phyloP scores from a whole-genome alignment of 1,139 yeast genomes.

The Pichia sp. region DNA sequence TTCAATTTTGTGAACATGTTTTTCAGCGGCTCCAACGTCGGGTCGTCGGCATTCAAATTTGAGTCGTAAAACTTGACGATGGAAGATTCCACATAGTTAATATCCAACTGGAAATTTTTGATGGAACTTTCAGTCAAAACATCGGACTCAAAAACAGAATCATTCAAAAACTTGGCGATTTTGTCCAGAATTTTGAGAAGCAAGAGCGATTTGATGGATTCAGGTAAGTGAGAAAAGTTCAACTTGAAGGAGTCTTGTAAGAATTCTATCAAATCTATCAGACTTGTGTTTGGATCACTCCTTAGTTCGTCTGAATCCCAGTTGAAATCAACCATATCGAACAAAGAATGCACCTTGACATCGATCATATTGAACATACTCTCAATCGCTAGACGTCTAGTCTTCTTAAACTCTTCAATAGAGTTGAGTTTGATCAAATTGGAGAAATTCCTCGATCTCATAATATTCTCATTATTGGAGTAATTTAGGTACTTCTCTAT shows the following conservation, averaged over 20 bases:
- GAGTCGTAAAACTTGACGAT: constrained; percentile 27
- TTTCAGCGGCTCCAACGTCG: constrained; percentile 37
- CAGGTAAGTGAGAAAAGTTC: constrained; percentile 80
- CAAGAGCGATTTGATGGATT: constrained; percentile 70
- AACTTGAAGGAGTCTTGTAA: constrained; percentile 82
- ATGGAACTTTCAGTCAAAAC: constrained; percentile 47
- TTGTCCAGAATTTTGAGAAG: constrained; percentile 85
- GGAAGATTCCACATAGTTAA: constrained; percentile 50
- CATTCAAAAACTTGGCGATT: constrained; percentile 66
- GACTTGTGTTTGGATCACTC: constrained; percentile 65
- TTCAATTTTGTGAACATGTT: constrained; percentile 52
- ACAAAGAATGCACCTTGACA: constrained; percentile 67
- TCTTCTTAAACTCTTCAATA: constrained; percentile 48
- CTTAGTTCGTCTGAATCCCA: constrained; percentile 58
- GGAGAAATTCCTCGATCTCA: constrained; percentile 25
- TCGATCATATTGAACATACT: constrained; percentile 80
- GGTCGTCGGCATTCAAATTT: constrained; percentile 11
- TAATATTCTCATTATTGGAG: constrained; percentile 29
- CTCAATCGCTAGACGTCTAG: constrained; percentile 73
- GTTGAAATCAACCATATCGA: constrained; percentile 83
- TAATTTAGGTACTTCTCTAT: constrained; percentile 39
- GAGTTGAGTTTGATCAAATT: constrained; percentile 42
- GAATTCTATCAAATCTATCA: constrained; percentile 84
- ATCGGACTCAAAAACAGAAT: constrained; percentile 51
- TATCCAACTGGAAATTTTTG: constrained; percentile 58